Conservation (phyloP, 176 grass and related monocot genomes). For the Typha latifolia region DNA sequence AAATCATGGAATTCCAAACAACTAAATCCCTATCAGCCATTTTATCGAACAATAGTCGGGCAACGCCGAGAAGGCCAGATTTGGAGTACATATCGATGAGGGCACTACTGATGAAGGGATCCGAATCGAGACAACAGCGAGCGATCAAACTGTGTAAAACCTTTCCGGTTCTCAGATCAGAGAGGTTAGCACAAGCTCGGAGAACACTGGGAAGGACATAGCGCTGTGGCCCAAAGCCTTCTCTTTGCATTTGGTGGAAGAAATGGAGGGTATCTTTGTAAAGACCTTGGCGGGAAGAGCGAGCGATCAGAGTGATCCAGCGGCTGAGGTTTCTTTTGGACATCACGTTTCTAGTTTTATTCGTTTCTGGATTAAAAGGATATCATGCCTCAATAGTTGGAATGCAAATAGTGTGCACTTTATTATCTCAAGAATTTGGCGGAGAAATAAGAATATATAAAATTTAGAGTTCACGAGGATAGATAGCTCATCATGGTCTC, state of each 20-base stretch:
- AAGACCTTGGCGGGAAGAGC: constrained; percentile 26
- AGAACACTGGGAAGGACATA: constrained; percentile 41
- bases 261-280: constrained; percentile 35
- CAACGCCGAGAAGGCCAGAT: constrained; percentile 26
- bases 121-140: constrained; percentile 21
- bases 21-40: constrained; percentile 31
- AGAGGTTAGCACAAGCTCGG: constrained; percentile 39
- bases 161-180: constrained; percentile 22
- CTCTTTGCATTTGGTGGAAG: constrained; percentile 30
- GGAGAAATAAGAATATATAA: too few relatives aligned
- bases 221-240: constrained; percentile 16
- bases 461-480: too few relatives aligned
- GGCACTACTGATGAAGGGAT: constrained; percentile 32
- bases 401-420: too few relatives aligned
- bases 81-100: constrained; percentile 62
- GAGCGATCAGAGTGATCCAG: constrained; percentile 35
- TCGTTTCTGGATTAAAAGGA: too few relatives aligned
- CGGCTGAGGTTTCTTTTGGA: constrained; percentile 4
- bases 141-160: constrained; percentile 35
- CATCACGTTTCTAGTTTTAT: too few relatives aligned
- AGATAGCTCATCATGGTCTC: too few relatives aligned
- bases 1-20: constrained; percentile 52
- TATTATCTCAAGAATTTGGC: too few relatives aligned
- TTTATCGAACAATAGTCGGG: constrained; percentile 55
- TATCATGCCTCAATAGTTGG: too few relatives aligned